phyloP scores from a whole-genome alignment of 2,329 filamentous ascomycete species.

The Rutstroemia sp. region DNA sequence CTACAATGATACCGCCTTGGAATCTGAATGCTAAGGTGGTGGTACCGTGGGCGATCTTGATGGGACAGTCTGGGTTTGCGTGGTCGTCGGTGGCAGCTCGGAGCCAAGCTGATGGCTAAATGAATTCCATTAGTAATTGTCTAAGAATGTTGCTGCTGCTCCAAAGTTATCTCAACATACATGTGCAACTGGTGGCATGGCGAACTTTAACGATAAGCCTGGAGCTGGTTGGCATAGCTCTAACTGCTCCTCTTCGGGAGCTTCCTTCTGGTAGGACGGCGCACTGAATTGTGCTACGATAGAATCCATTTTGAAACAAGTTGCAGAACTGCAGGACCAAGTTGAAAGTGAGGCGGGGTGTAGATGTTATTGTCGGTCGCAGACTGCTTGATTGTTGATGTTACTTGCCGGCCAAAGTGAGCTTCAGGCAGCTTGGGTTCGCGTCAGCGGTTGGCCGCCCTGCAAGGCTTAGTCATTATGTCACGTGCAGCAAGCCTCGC shows the following conservation, averaged over 20 bases:
- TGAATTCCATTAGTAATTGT: conserved; percentile 50
- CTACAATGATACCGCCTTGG: conserved; percentile 96
- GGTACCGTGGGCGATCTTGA: conserved; percentile 98
- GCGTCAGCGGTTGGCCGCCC: conserved; percentile 15
- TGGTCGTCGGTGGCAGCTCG: conserved; percentile 96
- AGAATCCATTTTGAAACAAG: conserved; percentile 63
- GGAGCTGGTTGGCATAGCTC: conserved; percentile 65
- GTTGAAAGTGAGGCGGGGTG: not conserved
- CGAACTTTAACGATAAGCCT: conserved; percentile 84
- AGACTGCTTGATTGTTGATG: conserved; percentile 15
- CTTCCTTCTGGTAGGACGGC: conserved; percentile 65
- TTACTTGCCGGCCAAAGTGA: conserved; percentile 11
- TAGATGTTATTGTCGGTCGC: not conserved
- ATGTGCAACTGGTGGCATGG: conserved; percentile 85
- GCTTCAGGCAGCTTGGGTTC: conserved; percentile 20
- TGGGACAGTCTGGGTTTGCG: conserved; percentile 92
- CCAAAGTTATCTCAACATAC: conserved; percentile 45
- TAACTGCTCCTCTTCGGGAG: conserved; percentile 64
- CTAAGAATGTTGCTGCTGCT: conserved; percentile 36
- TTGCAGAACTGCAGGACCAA: not conserved
- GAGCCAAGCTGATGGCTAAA: conserved; percentile 83
- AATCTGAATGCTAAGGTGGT: conserved; percentile 97
- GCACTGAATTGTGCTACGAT: conserved; percentile 89
- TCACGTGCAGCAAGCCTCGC: not conserved
- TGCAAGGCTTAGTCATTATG: too few relatives aligned